Percentiles rank a stretch among this genome's conserved stretches.
Evolutionary conservation across 2,329 filamentous ascomycete genomes (phyloP).

Genomic region (Alternaria panax): DNA sequence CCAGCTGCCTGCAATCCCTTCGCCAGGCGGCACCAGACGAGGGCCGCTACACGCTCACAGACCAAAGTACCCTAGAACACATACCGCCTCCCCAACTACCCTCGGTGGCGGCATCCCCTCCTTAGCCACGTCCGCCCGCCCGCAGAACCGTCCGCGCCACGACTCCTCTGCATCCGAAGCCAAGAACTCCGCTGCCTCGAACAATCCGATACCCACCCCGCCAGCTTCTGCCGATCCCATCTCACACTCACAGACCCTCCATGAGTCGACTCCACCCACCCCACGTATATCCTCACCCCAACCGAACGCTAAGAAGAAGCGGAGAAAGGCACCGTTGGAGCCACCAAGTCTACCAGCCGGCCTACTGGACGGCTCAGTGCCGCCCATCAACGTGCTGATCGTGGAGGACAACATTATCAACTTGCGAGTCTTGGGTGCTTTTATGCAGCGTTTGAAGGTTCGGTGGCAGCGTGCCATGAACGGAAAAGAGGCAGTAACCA

Average conservation of each 20-base stretch:
- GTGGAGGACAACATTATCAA: constrained; percentile 99
- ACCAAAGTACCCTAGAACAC: constrained; percentile 71
- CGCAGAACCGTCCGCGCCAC: constrained; percentile 44
- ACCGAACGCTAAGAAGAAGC: constrained; percentile 55
- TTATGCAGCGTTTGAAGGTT: constrained; percentile 94
- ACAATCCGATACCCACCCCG: constrained; percentile 65
- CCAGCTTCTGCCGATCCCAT: constrained; percentile 55
- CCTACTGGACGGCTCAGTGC: constrained; percentile 78
- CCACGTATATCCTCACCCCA: constrained; percentile 60
- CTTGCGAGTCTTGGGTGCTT: constrained; percentile 87
- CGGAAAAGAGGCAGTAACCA: constrained; percentile 87
- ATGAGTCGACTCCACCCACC: constrained; percentile 56
- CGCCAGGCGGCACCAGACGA: constrained; percentile 73
- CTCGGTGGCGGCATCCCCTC: constrained; percentile 52
- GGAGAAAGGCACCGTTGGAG: constrained; percentile 50
- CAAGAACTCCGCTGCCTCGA: constrained; percentile 51
- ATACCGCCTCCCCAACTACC: constrained; percentile 82
- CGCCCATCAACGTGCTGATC: constrained; percentile 95
- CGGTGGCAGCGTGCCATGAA: constrained; percentile 98
- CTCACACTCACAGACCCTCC: constrained; percentile 45
- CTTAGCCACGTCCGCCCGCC: constrained; percentile 49
- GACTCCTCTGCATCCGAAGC: constrained; percentile 54
- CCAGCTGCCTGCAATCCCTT: constrained; percentile 80
- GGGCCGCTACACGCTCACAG: constrained; percentile 54
- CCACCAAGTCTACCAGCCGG: constrained; percentile 62